Evolutionary conservation across 495 filamentous ascomycete genomes (phyloP), one percentile per base, ranked within the genome.

Genomic region (Hypoxylon fuscum): DNA sequence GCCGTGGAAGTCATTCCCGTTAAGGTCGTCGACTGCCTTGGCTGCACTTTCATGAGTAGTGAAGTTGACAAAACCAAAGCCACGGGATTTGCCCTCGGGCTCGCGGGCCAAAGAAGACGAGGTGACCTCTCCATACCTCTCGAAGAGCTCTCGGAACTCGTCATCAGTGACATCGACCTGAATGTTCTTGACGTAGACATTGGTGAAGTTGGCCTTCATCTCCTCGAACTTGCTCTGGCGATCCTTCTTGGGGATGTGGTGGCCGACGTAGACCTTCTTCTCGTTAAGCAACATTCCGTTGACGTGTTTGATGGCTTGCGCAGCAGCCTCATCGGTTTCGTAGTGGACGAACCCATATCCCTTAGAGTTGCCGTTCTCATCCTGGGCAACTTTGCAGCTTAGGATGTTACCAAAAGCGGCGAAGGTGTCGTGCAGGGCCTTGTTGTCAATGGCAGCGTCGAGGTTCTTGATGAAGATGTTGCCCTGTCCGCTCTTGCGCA

Each of bases 401-500:
- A 99, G 86, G 72, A 99, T 98, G 86, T 97, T 97, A 67, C 95
- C 95, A 71, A 99, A 99, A 70, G 94, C 93, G 64, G 95, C 93
- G 72, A 99, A 99, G 69, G 95, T 99, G 77, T 99, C 95, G 81
- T 99, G 95, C 44, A 99, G 90, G 71, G 95, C 96, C 86, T 99
- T 99, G 90, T 99, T 99, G 80, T 99, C 95, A 69, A 99, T 99
- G 71, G 93, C 96, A 68, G 85, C 87, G 75, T 99, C 95, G 62
- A 99, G 82, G 82, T 99, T 99, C 87, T 99, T 99, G 87, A 99
- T 99, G 85, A 99, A 99, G 68, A 99, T 93, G 74, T 99, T 99
- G 74, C 95, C 95, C 79, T 97, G 93, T 65, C 95, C 95, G 68
- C 93, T 99, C 88, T 99, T 99, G 81, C 95, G 95, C 71, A 98